Conservation (phyloP, 805 yeast species). For the Yarrowia porcina region DNA sequence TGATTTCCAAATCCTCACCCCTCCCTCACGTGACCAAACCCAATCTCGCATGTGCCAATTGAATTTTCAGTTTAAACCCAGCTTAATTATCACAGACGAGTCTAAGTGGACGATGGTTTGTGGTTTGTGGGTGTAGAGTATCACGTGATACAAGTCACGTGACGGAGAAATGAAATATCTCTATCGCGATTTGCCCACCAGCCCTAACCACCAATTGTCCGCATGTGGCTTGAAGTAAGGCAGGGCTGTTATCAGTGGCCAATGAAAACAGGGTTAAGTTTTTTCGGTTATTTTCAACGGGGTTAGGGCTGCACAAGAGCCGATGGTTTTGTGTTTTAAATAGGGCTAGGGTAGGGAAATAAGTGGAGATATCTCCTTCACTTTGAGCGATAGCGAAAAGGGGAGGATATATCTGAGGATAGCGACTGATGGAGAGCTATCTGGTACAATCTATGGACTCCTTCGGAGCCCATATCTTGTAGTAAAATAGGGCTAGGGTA, state of each 20-base stretch:
- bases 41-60: slow-evolving; percentile 14
- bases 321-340: not conserved
- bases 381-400: too few species aligned
- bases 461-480: too few species aligned
- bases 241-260: slow-evolving; percentile 13
- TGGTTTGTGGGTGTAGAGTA: not conserved
- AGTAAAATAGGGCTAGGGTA: slow-evolving; percentile 16
- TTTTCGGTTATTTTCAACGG: slow-evolving; percentile 13
- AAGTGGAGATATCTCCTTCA: too few species aligned
- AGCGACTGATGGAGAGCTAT: too few species aligned
- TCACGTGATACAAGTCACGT: not conserved
- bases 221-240: not conserved
- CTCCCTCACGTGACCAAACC: not conserved
- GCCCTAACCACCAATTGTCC: too few species aligned
- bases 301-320: not conserved
- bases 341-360: slow-evolving; percentile 23
- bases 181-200: too few species aligned
- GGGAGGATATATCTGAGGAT: too few species aligned
- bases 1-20: too few species aligned
- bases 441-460: too few species aligned
- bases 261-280: slow-evolving; percentile 14
- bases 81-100: not conserved
- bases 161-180: too few species aligned
- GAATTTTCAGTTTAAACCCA: slow-evolving; percentile 20
- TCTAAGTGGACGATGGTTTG: not conserved